Base-by-base conservation (phyloP, 2,329 filamentous ascomycete species). In the Pestalotiopsis sp. region DNA sequence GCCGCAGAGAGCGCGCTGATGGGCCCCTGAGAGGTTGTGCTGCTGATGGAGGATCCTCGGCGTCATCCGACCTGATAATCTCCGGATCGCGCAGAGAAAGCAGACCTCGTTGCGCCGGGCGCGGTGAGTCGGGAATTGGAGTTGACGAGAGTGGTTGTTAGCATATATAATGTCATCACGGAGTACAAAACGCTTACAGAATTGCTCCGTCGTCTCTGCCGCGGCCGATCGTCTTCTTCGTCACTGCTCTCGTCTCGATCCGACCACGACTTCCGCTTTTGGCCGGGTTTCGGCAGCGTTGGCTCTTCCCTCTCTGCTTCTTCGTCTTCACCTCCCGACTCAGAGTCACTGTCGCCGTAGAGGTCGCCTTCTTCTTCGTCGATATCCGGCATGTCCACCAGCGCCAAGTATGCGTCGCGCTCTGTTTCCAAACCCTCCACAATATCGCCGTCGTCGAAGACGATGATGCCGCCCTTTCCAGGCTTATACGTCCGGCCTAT, bases 371-470 rank as follows among this genome's bases (percentile, higher is more conserved):
- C 88, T 39, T 96, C 93, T 39, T 96, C 93, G 52, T 94, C 94
- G 62, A 97, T 83, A 61, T 97, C 93, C 1, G 95, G 95, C 94
- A 99, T 98, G 71, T 94, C 92, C 61, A 94, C 85, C 65, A 98
- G 83, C n/a, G 92, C 91, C 72, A 93, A 88, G 77, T 97, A 98
- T 52, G 96, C 95, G 69, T 94, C 90, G 73, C 90, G 88, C 80
- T 98, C 94, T 1, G 83, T 83, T 13, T 80, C 81, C 41, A 99
- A 83, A 41, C 95, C 93, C 73, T 95, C 92, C 73, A 95, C 92
- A 65, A 99, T 95, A 78, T 99, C 96, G 1, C 95, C 96, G 77
- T 98, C 96, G 76, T 98, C 96, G 78, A 96, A 97, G 2, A 98
- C 94, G 70, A 99, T 89, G 57, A 99, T 92, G 0, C 96, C 96